These are phyloP conservation scores for Nepenthes gracilis DNA, from an alignment of 148 eudicot genomes.

Conservation along the genomic window DNA sequence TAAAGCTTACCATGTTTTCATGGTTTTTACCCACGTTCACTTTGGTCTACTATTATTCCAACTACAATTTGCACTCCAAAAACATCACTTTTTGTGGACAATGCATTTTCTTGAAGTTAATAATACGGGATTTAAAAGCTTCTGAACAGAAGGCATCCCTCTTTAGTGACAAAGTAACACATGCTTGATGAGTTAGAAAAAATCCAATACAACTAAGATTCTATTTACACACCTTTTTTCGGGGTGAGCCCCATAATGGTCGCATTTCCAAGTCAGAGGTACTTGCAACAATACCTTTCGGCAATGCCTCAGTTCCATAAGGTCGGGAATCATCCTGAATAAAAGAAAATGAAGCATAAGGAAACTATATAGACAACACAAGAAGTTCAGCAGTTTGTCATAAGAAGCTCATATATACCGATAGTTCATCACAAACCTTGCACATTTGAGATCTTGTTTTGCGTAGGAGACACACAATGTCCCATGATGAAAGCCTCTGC, in stretches of 20 bases:
- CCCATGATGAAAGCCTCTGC: conserved; percentile 29
- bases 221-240: conserved; percentile 27
- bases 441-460: conserved; percentile 22
- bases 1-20: too few relatives aligned
- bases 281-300: conserved; percentile 39
- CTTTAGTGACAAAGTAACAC: background rate
- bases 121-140: too few relatives aligned
- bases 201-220: background rate
- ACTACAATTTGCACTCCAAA: too few relatives aligned
- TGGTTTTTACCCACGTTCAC: too few relatives aligned
- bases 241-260: conserved; percentile 44
- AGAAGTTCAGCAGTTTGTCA: background rate
- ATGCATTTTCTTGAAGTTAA: too few relatives aligned
- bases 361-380: background rate
- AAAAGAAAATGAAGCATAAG: conserved; percentile 7
- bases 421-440: conserved; percentile 27
- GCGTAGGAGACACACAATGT: conserved; percentile 10
- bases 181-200: background rate
- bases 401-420: background rate
- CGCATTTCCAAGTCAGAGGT: conserved; percentile 59
- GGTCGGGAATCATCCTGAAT: conserved; percentile 31
- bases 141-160: background rate
- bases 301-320: conserved; percentile 46
- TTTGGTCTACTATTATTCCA: too few relatives aligned
- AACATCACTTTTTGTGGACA: too few relatives aligned